Base-by-base conservation (phyloP, 148 eudicot genomes). In the Chenopodium berlandieri region DNA sequence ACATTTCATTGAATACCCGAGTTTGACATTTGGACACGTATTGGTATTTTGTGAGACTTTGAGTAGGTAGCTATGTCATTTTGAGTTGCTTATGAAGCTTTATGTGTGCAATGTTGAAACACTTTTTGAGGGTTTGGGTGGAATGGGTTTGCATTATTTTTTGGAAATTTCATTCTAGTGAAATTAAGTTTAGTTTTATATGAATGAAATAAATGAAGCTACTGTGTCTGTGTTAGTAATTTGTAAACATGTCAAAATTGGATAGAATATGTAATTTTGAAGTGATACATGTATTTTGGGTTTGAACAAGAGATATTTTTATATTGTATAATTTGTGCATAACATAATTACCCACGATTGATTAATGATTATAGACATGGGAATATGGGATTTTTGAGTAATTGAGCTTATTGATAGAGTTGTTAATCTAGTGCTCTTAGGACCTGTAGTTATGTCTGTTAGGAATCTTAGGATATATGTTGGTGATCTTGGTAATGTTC, bases 31-130 rank as follows among this genome's bases (percentile, higher is more conserved):
- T 50, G 14, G 54, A 50, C 54, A 50, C 16, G 16, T 12, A 50
- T 13, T 13, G 13, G 54, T 12, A 2, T 50, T 0, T 11, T 50
- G 14, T 13, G 14, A 0, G 16, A 50, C 14, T 50, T 50, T 50
- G 54, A 48, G 54, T 48, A 48, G 13, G 54, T 48, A 48, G 13
- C 54, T 48, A 48, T 9, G 13, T 12, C 14, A 48, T 11, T 48
- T 10, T 11, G 54, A 60, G 63, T 80, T 73, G 32, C 2, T 68
- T 31, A n/a, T 77, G 63, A 76, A 65, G 54, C 17, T 81, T 44
- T n/a, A 68, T 76, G n/a, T 54, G 10, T 56, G 60, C 11, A 68
- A 56, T 40, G 37, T 9, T 40, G 46, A 72, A 58, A 13, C 30
- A 23, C 11, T 9, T 73, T n/a, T 47, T 9, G 30, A 12, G 77